Base-by-base conservation (phyloP, 495 filamentous ascomycete species). In the Hyaloscypha hepaticicola region DNA sequence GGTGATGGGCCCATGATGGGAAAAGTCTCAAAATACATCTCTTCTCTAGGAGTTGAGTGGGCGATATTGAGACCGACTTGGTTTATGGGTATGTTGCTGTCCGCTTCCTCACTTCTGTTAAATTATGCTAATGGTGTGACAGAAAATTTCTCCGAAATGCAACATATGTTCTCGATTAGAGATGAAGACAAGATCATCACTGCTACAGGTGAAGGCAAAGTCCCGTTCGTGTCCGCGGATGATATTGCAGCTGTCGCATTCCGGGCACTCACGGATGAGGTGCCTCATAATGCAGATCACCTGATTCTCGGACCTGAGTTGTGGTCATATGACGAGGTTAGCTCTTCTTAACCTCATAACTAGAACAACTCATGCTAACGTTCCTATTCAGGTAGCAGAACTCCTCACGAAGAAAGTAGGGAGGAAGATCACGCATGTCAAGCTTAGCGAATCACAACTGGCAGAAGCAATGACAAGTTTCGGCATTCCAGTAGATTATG, bases 161-260 rank as follows among this genome's bases (percentile, higher is more conserved):
- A 71, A 53, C 66, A 68, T 57, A 53, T 70, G 9, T n/a, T 33
- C 7, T 65, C 74, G 0, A 76, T 84, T 66, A 72, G 68, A 9
- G 69, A 77, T n/a, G 74, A 79, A 62, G 69, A 72, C 71, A 75
- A 73, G 49, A 70, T 84, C 22, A 77, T 79, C 69, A 79, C 79
- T 25, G 77, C 79, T 6, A 74, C 77, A 0, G 72, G 76, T 16
- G 61, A 75, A 21, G 81, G 79, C 21, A 77, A 75, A 63, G 71
- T 83, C 51, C 76, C 78, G 0, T 83, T 78, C 69, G 69, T 83
- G n/a, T 76, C 76, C 22, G 75, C 75, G 6, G 68, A 77, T 19
- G 81, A 83, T 60, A 81, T 84, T 55, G 80, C 80, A 1, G 73
- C 75, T 24, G 77, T 82, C 2, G 81, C 77, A 27, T 75, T 78